Base-by-base conservation (phyloP, 2,329 filamentous ascomycete genomes). In the Didymella segeticola region DNA sequence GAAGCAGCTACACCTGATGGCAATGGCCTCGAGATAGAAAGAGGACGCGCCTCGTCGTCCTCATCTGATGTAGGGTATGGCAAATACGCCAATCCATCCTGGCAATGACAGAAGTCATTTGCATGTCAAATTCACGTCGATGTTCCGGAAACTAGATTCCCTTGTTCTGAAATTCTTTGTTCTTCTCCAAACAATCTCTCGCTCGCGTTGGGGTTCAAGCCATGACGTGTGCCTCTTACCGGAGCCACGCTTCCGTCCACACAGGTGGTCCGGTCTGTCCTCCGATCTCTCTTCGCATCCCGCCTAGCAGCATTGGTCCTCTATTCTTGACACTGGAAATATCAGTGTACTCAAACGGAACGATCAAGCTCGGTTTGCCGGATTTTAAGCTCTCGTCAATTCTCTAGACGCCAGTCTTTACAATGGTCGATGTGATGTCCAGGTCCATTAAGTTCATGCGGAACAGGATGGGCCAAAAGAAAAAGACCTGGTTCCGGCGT, bases 21-120 rank as follows among this genome's bases (percentile, higher is more conserved):
- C 3, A 37, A 37, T 22, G 17, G 15, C 2, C 53, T 53, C 6
- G 55, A 53, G 8, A 22, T 36, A 15, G 58, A 61, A 42, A 57
- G 49, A 43, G 47, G 30, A 15, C 59, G 60, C 23, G 49, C 51
- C 11, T 63, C 60, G 6, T 60, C 57, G 1, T 53, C 53, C 2
- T 63, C 56, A 9, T 64, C 58, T 8, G 60, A 62, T 9, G 33
- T 51, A 4, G 58, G 51, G 2, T 58, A 54, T 12, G 51, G 49
- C 5, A 57, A 53, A 25, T 57, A 53, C 7, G 50, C 60, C n/a
- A 57, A 58, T 41, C 53, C 49, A 5, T 27, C 42, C 8, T 58
- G 47, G 50, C 50, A 19, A 9, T 57, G 23, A 53, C 6, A 20
- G 14, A 37, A 14, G 0, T 14, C 8, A 14, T 14, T 11, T 14